phyloP scores from a whole-genome alignment of 1,284 basidiomycete species.

The Pyrrhoderma lamaoense region DNA sequence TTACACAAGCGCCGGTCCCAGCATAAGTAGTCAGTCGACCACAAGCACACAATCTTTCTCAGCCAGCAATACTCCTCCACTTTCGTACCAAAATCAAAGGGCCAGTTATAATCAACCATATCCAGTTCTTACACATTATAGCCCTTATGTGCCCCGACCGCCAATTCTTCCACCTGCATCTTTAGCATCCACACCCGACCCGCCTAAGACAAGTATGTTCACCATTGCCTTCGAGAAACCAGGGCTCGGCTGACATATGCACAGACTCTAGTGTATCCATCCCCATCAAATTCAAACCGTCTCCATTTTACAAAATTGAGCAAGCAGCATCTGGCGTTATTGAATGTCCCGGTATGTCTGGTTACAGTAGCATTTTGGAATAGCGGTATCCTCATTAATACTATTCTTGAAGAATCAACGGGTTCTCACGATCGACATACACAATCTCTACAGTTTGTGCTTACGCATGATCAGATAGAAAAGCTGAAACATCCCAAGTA shows the following conservation, averaged over 20 bases:
- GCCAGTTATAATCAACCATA: neutral
- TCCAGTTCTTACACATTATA: slow-evolving; percentile 37
- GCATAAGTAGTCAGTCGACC: slow-evolving; percentile 2
- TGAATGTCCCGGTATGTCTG: slow-evolving; percentile 63
- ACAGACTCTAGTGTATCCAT: slow-evolving; percentile 16
- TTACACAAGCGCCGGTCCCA: slow-evolving; percentile 8
- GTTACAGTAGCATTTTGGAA: neutral
- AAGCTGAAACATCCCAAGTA: slow-evolving; percentile 55
- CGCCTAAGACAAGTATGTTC: slow-evolving; percentile 17
- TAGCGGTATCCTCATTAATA: slow-evolving; percentile 5
- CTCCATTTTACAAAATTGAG: slow-evolving; percentile 70
- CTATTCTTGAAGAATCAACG: slow-evolving; percentile 56
- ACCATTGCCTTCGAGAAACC: no score
- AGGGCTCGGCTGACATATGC: slow-evolving; percentile 2
- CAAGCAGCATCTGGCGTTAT: slow-evolving; percentile 54
- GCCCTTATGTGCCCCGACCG: slow-evolving; percentile 55
- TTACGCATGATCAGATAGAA: slow-evolving; percentile 53
- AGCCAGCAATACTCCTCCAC: slow-evolving; percentile 7
- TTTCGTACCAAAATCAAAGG: neutral
- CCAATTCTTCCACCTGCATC: slow-evolving; percentile 21
- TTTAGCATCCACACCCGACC: slow-evolving; percentile 23
- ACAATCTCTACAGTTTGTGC: slow-evolving; percentile 51
- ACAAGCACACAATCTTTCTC: slow-evolving; percentile 2
- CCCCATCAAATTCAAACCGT: slow-evolving; percentile 65
- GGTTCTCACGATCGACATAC: slow-evolving; percentile 68